Evolutionary conservation across 202 grass and related monocot genomes (phyloP).

Genomic region (Bolboschoenoplectus hybrid): DNA sequence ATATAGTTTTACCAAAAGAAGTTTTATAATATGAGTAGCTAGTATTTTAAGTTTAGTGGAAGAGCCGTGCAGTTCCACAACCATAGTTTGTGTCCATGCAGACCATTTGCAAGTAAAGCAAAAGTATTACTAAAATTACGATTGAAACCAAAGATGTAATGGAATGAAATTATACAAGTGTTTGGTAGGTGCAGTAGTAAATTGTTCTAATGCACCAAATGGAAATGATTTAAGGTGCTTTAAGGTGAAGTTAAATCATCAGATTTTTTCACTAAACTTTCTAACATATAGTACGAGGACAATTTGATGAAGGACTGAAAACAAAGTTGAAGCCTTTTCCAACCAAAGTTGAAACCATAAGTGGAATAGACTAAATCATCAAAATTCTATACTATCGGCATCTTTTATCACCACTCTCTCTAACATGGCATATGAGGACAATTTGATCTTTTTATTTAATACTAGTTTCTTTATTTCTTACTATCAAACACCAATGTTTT

Average conservation of each 20-base stretch:
- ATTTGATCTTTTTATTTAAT: background rate
- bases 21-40: background rate
- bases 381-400: background rate
- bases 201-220: too few relatives aligned
- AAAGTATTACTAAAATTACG: constrained; percentile 18
- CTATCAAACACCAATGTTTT: background rate
- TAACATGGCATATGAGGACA: background rate
- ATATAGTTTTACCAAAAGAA: constrained; percentile 3
- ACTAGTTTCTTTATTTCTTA: background rate
- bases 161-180: background rate
- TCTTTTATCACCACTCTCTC: background rate
- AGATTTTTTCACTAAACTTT: background rate
- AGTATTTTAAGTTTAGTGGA: constrained; percentile 4
- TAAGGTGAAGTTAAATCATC: background rate
- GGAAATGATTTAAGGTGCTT: background rate
- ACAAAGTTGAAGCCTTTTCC: too few relatives aligned
- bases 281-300: background rate
- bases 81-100: background rate
- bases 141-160: background rate
- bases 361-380: background rate
- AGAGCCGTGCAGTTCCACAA: background rate
- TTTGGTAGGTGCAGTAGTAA: background rate
- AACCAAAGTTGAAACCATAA: too few relatives aligned
- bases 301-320: background rate
- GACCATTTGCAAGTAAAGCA: background rate